These are phyloP conservation scores for Ceratocystis cubensis DNA, from an alignment of 2,329 filamentous ascomycete species.

Conservation along the genomic window DNA sequence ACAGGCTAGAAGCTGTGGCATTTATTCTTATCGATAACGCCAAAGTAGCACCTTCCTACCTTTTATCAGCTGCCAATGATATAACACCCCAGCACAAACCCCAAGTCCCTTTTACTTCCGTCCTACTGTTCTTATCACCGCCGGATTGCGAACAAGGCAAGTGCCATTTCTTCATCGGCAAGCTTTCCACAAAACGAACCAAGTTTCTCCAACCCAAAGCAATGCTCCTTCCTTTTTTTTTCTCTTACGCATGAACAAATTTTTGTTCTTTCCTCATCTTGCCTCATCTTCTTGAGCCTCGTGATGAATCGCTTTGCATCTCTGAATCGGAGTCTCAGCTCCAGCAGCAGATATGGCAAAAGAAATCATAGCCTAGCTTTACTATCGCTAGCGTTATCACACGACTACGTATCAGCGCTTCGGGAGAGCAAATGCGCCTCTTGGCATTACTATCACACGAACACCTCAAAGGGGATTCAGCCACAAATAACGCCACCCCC, in stretches of 20 bases:
- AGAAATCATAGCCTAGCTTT: background rate
- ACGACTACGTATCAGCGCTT: background rate
- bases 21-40: background rate
- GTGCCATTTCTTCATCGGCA: no score
- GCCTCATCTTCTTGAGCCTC: background rate
- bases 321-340: background rate
- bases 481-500: background rate
- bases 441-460: background rate
- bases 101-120: constrained; percentile 7
- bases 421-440: background rate
- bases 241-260: background rate
- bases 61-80: background rate
- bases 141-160: constrained; percentile 5
- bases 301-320: background rate
- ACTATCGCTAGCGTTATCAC: background rate
- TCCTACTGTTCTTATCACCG: constrained; percentile 12
- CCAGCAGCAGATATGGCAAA: no score
- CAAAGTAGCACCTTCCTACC: background rate
- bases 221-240: background rate
- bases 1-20: constrained; percentile 14
- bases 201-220: background rate
- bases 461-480: background rate
- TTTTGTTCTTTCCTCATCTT: background rate
- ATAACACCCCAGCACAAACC: background rate
- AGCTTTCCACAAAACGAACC: background rate